A percentile compares a stretch with the other conserved stretches of the same genome.
phyloP scores from a whole-genome alignment of 2,329 filamentous ascomycete species.

The Pseudodiploospora longispora region DNA sequence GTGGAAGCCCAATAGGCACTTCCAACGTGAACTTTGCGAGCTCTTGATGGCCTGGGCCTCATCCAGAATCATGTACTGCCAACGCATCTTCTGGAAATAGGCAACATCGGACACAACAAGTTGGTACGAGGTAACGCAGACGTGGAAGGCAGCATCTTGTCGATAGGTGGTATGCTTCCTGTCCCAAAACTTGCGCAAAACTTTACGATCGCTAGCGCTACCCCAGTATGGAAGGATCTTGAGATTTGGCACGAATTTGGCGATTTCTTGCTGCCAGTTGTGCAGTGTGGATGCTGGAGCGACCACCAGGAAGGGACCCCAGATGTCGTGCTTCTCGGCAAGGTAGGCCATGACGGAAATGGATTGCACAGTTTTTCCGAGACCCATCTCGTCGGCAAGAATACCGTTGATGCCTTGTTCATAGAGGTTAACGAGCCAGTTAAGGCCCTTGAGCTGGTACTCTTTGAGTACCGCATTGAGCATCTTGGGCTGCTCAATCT shows the following conservation, averaged over 20 bases:
- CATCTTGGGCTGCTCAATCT: slow-evolving; percentile 90
- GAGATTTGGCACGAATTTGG: slow-evolving; percentile 86
- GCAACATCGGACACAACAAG: slow-evolving; percentile 91
- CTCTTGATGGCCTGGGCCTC: slow-evolving; percentile 99
- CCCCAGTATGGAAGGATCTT: slow-evolving; percentile 98
- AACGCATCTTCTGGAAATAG: slow-evolving; percentile 98
- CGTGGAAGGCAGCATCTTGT: slow-evolving; percentile 88
- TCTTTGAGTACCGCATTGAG: slow-evolving; percentile 93
- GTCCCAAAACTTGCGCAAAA: slow-evolving; percentile 98
- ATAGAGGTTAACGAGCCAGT: slow-evolving; percentile 98
- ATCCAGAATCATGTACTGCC: slow-evolving; percentile 99
- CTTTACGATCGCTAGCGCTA: slow-evolving; percentile 85
- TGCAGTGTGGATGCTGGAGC: slow-evolving; percentile 92
- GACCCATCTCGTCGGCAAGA: slow-evolving; percentile 97
- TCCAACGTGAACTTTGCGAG: slow-evolving; percentile 93
- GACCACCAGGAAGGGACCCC: slow-evolving; percentile 95
- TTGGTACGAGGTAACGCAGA: slow-evolving; percentile 94
- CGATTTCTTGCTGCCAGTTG: slow-evolving; percentile 99
- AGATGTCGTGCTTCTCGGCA: slow-evolving; percentile 94
- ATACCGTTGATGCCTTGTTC: slow-evolving; percentile 99
- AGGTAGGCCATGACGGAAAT: slow-evolving; percentile 99
- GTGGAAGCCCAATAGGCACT: slow-evolving; percentile 86
- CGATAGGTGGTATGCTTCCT: slow-evolving; percentile 94
- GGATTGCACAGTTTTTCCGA: slow-evolving; percentile 97
- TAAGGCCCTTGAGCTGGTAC: slow-evolving; percentile 97